Base-by-base conservation (phyloP, 116 monocot genomes). In the Iris pallida region DNA sequence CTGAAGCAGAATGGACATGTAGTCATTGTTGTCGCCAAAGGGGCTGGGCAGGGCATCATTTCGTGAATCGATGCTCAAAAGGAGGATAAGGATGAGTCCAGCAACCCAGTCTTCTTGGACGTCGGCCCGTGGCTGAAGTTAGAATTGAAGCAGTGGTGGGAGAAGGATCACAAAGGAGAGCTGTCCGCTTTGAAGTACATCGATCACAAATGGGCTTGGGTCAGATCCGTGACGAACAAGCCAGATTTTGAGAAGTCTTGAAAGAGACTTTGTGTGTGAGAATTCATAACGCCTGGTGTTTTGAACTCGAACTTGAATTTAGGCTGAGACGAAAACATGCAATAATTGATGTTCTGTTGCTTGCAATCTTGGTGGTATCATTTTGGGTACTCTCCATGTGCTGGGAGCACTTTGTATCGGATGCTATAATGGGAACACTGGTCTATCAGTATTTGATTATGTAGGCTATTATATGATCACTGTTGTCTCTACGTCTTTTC, bases 161-260 rank as follows among this genome's bases (percentile, higher is more conserved):
- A 79, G 45, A 63, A 77, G 19, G 84, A 87, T 0, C 87, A 87
- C 30, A 64, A 75, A 0, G 82, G 76, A 8, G 94, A 90, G 64
- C 61, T 83, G 20, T 75, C 84, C 68, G 86, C 93, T 14, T 81
- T 89, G 76, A 93, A 93, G 70, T 93, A 89, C 57, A 90, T 94
- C 41, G 94, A 94, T 56, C 90, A 94, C 45, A 90, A 82, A 67
- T 94, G 94, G 94, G 94, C 90, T 30, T 94, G 94, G 94, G 85
- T 94, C 16, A 68, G 85, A 58, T 90, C 90, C 3, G 85, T 94
- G 14, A 94, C 90, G 13, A 90, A 65, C 73, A 90, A 94, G 54
- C 94, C 94, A 3, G 90, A 90, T 74, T 94, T 94, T 63, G 30
- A 51, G 49, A 51, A 51, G 13, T 4, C 11, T 13, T 51, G 49